phyloP scores from a whole-genome alignment of 225 moss, liverwort and hornwort genomes.

The Takakia lepidozioides region DNA sequence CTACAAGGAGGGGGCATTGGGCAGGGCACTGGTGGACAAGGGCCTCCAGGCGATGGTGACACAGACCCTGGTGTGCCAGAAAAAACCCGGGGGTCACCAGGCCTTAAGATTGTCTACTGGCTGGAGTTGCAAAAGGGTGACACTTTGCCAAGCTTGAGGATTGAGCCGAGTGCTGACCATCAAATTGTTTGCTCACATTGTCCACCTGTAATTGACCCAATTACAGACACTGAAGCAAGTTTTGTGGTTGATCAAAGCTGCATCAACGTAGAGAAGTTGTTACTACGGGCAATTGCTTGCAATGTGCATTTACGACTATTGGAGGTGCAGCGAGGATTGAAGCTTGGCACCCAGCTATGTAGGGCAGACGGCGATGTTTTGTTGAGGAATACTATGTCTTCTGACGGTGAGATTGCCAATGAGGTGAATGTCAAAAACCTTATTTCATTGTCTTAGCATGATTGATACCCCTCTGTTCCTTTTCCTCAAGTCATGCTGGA shows the following conservation, averaged over 20 bases:
- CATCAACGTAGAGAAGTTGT: slow-evolving; percentile 85
- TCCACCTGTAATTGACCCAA: slow-evolving; percentile 74
- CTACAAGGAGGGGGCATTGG: slow-evolving; percentile 31
- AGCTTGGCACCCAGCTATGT: slow-evolving; percentile 54
- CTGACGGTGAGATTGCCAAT: slow-evolving; percentile 38
- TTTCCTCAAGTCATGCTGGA: no score
- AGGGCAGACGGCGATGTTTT: slow-evolving; percentile 83
- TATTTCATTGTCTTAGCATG: no score
- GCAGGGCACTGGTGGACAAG: slow-evolving; percentile 45
- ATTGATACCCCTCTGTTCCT: no score
- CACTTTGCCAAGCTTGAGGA: slow-evolving; percentile 57
- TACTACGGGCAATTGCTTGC: slow-evolving; percentile 85
- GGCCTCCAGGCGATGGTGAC: slow-evolving; percentile 57
- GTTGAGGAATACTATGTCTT: slow-evolving; percentile 57
- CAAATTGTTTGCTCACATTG: slow-evolving; percentile 81
- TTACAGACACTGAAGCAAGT: slow-evolving; percentile 65
- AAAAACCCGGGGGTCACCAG: slow-evolving; percentile 65
- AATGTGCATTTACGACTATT: slow-evolving; percentile 90
- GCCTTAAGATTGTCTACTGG: slow-evolving; percentile 90
- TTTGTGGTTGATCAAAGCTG: slow-evolving; percentile 77
- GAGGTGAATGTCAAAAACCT: slow-evolving; percentile 39
- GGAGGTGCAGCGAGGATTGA: slow-evolving; percentile 74
- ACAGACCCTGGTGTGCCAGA: slow-evolving; percentile 48
- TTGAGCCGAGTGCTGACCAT: slow-evolving; percentile 87
- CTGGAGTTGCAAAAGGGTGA: slow-evolving; percentile 69